phyloP scores from a whole-genome alignment of 306 rosid genomes.

The Begonia peltatifolia region DNA sequence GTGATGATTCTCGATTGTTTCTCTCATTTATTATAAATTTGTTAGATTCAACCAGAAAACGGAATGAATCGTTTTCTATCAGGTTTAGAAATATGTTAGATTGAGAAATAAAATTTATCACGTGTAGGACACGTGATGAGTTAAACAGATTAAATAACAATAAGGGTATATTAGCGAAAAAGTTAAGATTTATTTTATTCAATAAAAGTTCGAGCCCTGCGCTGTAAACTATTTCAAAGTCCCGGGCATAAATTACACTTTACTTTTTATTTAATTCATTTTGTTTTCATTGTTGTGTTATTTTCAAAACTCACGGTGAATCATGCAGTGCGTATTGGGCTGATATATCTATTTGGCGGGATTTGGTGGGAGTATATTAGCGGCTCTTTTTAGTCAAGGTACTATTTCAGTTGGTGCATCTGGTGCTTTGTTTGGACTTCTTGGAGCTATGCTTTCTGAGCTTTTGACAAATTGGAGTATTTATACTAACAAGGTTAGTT shows the following conservation, averaged over 20 bases:
- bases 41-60: no score
- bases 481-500: conserved; percentile 26
- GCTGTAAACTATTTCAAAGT: no score
- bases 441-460: conserved; percentile 41
- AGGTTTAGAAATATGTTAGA: not conserved
- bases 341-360: conserved; percentile 27
- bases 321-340: conserved; percentile 25
- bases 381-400: conserved; percentile 20
- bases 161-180: not conserved
- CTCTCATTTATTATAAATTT: no score
- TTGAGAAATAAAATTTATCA: no score
- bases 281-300: not conserved
- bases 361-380: conserved; percentile 33
- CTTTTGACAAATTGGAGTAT: conserved; percentile 35
- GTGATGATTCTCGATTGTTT: no score
- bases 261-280: not conserved
- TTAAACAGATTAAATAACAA: no score
- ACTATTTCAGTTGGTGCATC: conserved; percentile 38
- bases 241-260: not conserved
- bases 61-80: no score
- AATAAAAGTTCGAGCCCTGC: not conserved
- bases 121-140: no score
- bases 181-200: not conserved
- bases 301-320: not conserved
- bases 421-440: conserved; percentile 38